A percentile compares a stretch with the other conserved stretches of the same genome.
phyloP scores from a whole-genome alignment of 176 grass and related monocot genomes.

The Microstegium vimineum region DNA sequence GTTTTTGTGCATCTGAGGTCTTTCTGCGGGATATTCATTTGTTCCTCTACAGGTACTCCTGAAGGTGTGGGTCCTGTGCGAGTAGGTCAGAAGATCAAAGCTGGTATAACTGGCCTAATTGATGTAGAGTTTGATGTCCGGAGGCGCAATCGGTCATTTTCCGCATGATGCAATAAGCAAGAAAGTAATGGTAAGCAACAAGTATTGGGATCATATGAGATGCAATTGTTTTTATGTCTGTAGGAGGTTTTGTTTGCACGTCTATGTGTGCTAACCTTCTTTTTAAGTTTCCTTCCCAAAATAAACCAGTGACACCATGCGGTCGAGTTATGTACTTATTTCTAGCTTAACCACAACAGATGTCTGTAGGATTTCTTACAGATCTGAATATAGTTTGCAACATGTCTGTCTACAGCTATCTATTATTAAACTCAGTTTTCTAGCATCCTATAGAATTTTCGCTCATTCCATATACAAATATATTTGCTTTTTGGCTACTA shows the following conservation, averaged over 20 bases:
- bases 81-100: slow-evolving; percentile 88
- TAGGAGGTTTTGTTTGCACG: background rate
- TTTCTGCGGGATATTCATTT: background rate
- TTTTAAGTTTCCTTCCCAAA: background rate
- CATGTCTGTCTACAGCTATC: background rate
- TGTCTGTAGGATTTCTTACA: background rate
- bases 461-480: background rate
- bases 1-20: background rate
- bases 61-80: slow-evolving; percentile 79
- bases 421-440: background rate
- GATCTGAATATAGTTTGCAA: background rate
- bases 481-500: background rate
- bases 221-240: background rate
- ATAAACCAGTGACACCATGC: background rate
- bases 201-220: background rate
- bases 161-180: slow-evolving; percentile 23
- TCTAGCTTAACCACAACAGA: background rate
- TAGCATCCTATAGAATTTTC: background rate
- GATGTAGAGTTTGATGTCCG: slow-evolving; percentile 85
- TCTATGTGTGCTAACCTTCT: background rate
- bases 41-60: slow-evolving; percentile 60
- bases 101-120: slow-evolving; percentile 77
- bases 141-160: slow-evolving; percentile 41
- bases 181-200: background rate
- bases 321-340: background rate